A percentile compares a stretch with the other conserved stretches of the same genome.
phyloP scores from a whole-genome alignment of 257 asterid species.

The Lycium ferocissimum region DNA sequence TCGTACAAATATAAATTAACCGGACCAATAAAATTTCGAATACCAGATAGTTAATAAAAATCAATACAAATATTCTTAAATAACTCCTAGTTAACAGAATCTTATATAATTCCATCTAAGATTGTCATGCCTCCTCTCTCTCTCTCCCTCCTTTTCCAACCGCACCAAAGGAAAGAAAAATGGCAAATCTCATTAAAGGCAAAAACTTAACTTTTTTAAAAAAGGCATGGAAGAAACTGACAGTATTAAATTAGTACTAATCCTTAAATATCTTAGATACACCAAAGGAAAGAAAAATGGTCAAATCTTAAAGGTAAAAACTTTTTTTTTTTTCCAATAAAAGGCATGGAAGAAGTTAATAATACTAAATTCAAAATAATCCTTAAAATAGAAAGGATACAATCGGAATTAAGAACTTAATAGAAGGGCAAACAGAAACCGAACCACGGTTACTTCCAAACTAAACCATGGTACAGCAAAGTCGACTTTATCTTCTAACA shows the following conservation, averaged over 20 bases:
- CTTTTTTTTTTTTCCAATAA: too few species aligned
- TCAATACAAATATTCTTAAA: not conserved
- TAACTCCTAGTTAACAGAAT: not conserved
- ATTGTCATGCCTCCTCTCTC: not conserved
- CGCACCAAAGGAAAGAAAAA: not conserved
- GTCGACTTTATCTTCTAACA: conserved; percentile 51
- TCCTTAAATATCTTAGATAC: not conserved
- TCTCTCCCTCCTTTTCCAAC: not conserved
- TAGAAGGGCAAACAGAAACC: conserved; percentile 22
- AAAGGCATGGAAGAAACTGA: not conserved
- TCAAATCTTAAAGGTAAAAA: not conserved
- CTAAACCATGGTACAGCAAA: conserved; percentile 37
- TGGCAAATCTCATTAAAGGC: not conserved
- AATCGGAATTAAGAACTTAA: conserved; percentile 30
- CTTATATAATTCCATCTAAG: not conserved
- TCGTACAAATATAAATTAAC: not conserved
- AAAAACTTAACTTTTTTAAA: not conserved
- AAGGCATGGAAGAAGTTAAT: not conserved
- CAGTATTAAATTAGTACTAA: not conserved
- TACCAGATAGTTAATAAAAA: not conserved
- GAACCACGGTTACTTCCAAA: conserved; percentile 39
- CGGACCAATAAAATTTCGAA: not conserved
- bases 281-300: not conserved
- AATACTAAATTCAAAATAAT: not conserved
- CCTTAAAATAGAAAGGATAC: conserved; percentile 32